These are phyloP conservation scores for Tylopilus cervinicoccineus DNA, from an alignment of 768 basidiomycete genomes.

Conservation along the genomic window DNA sequence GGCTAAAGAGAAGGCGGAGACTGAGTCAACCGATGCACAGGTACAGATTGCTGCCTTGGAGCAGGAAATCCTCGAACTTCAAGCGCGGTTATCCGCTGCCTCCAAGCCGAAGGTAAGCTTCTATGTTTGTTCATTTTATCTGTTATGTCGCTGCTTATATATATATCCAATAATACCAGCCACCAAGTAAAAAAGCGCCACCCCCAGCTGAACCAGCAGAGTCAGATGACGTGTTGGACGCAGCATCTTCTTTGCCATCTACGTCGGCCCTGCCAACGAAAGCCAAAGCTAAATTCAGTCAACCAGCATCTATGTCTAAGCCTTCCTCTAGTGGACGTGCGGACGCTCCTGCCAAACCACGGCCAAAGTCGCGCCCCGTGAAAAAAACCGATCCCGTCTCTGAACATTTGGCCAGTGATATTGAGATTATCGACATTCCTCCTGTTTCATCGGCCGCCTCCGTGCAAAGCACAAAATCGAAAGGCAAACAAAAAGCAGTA, in stretches of 20 bases:
- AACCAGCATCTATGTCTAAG: conserved; percentile 13
- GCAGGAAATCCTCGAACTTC: conserved; percentile 43
- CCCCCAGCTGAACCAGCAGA: conserved; percentile 5
- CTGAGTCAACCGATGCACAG: conserved; percentile 33
- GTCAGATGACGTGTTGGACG: conserved; percentile 25
- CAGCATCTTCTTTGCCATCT: conserved; percentile 11
- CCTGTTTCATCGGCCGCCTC: conserved; percentile 15
- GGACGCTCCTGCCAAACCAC: conserved; percentile 21
- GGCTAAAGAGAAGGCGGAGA: conserved; percentile 34
- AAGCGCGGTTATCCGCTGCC: conserved; percentile 40
- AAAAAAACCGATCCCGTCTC: conserved; percentile 15
- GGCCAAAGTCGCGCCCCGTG: conserved; percentile 19
- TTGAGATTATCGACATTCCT: conserved; percentile 24
- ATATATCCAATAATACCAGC: conserved; percentile 4
- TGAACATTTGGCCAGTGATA: conserved; percentile 28
- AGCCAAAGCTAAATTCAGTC: conserved; percentile 16
- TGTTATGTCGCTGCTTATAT: conserved; percentile 6
- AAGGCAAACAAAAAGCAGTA: conserved; percentile 38
- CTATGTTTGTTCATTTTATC: conserved; percentile 6
- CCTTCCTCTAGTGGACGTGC: conserved; percentile 15
- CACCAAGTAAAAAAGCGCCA: conserved; percentile 9
- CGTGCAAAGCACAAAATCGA: conserved; percentile 26
- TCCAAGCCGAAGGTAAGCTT: conserved; percentile 24
- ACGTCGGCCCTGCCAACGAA: conserved; percentile 10
- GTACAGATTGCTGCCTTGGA: conserved; percentile 25